These are phyloP conservation scores for Monosporascus cannonballus DNA, from an alignment of 2,329 filamentous ascomycete species.

Conservation along the genomic window DNA sequence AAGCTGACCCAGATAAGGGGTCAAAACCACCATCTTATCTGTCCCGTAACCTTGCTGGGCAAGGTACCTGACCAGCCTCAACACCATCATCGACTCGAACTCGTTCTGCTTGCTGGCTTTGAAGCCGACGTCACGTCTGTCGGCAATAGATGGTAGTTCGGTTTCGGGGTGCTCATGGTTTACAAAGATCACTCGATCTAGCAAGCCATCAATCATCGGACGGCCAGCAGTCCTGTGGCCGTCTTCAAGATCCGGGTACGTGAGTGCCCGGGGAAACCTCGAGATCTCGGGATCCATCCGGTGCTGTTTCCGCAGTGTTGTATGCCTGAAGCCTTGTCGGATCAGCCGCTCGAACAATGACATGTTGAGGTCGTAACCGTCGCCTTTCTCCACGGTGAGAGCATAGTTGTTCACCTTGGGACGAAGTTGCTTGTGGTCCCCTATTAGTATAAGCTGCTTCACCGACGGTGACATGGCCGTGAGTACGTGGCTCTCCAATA, in stretches of 20 bases:
- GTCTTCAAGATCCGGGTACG: slow-evolving; percentile 58
- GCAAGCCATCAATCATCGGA: slow-evolving; percentile 47
- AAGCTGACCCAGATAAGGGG: slow-evolving; percentile 67
- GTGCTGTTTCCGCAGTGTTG: slow-evolving; percentile 55
- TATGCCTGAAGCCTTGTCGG: slow-evolving; percentile 44
- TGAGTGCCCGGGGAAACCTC: slow-evolving; percentile 46
- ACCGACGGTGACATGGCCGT: slow-evolving; percentile 49
- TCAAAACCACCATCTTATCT: slow-evolving; percentile 60
- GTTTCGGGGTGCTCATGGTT: slow-evolving; percentile 54
- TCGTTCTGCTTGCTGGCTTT: slow-evolving; percentile 54
- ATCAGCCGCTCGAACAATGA: slow-evolving; percentile 67
- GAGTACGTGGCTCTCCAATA: slow-evolving; percentile 41
- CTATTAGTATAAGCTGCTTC: slow-evolving; percentile 63
- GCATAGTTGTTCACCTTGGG: slow-evolving; percentile 56
- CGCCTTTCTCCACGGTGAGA: slow-evolving; percentile 56
- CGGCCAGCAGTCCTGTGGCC: slow-evolving; percentile 39
- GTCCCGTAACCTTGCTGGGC: slow-evolving; percentile 66
- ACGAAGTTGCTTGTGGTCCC: slow-evolving; percentile 67
- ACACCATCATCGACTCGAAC: slow-evolving; percentile 61
- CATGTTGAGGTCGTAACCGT: slow-evolving; percentile 60
- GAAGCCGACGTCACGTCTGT: slow-evolving; percentile 42
- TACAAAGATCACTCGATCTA: slow-evolving; percentile 58
- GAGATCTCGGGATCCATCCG: slow-evolving; percentile 67
- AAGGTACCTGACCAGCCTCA: slow-evolving; percentile 60
- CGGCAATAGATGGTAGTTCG: slow-evolving; percentile 33